A percentile compares a stretch with the other conserved stretches of the same genome.
Evolutionary conservation across 1,284 basidiomycete genomes (phyloP).

Genomic region (Apiotrichum brassicae): DNA sequence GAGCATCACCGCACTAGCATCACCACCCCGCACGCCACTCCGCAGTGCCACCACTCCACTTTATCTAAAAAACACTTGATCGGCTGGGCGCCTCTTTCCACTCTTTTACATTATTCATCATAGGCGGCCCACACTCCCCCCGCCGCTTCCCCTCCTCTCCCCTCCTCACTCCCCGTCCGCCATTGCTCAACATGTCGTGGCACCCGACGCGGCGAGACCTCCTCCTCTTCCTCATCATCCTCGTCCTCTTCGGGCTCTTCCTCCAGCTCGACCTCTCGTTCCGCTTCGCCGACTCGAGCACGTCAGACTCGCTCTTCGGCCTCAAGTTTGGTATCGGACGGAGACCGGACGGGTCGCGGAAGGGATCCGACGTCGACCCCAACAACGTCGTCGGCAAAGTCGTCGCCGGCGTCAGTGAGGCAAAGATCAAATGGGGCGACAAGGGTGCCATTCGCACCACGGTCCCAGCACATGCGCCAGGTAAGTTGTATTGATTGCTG

Average conservation of each 20-base stretch:
- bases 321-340: constrained; percentile 30
- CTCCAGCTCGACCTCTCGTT: constrained; percentile 43
- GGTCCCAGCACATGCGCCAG: constrained; percentile 44
- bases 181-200: constrained; percentile 18
- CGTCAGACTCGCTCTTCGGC: constrained; percentile 27
- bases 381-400: constrained; percentile 1
- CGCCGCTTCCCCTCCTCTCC: neutral
- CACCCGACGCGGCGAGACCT: constrained; percentile 42
- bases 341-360: neutral
- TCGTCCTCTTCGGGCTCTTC: constrained; percentile 37
- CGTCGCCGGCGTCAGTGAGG: constrained; percentile 18
- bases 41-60: too few species aligned
- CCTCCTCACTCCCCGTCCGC: neutral
- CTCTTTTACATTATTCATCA: neutral
- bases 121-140: neutral
- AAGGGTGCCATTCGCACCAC: constrained; percentile 34
- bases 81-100: neutral
- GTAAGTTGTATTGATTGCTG: constrained; percentile 24
- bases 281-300: constrained; percentile 28
- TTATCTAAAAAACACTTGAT: too few species aligned
- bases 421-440: constrained; percentile 39
- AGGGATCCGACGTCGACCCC: neutral
- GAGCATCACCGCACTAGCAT: too few species aligned
- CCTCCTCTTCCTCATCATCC: constrained; percentile 35
- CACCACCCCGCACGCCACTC: too few species aligned